Base-by-base conservation (phyloP, 352 stramenopile genomes). In the Globisporangium abappressorium region DNA sequence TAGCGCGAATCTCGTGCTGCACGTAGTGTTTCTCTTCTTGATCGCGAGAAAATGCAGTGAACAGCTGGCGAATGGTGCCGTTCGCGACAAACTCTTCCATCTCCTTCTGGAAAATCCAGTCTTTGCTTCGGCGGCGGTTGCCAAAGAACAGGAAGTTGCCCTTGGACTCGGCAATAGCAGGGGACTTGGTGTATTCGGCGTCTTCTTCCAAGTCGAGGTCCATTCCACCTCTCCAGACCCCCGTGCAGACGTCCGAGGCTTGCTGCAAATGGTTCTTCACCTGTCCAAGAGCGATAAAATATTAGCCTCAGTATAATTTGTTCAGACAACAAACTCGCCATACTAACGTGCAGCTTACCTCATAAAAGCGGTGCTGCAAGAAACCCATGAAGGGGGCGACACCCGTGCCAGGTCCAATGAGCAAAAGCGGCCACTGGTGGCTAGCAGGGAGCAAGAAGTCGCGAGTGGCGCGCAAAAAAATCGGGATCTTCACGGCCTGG, bases 381-480 rank as follows among this genome's bases (percentile, higher is more conserved):
- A 99, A 99, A 43, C 96, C 95, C 66, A 99, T 94, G 78, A 99
- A 99, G 22, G 97, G 96, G 14, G 97, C 91, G 57, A 99, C 96
- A 30, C 97, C 97, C 18, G 97, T 99, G 41, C 97, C 97, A 2
- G 96, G 96, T 3, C 97, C 97, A 62, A 99, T 97, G 15, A 99
- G 80, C 57, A 99, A 62, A n/a, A 99, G 75, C 0, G 96, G 95
- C 56, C 76, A 91, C 28, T 85, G 75, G n/a, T 92, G 69, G 34
- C 81, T 85, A 6, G 76, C 75, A 3, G 97, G 97, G 1, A 98
- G 76, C 11, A 84, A 72, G 65, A 99, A 99, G 51, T 98, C 93
- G 1, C 83, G 84, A 0, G 91, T 96, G 9, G 81, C 79, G 24
- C 97, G 94, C 41, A 97, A 77, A 69, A 98, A 99, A 18, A 99